Evolutionary conservation across 2,329 filamentous ascomycete genomes (phyloP).

Genomic region (Cladosporium sp.): DNA sequence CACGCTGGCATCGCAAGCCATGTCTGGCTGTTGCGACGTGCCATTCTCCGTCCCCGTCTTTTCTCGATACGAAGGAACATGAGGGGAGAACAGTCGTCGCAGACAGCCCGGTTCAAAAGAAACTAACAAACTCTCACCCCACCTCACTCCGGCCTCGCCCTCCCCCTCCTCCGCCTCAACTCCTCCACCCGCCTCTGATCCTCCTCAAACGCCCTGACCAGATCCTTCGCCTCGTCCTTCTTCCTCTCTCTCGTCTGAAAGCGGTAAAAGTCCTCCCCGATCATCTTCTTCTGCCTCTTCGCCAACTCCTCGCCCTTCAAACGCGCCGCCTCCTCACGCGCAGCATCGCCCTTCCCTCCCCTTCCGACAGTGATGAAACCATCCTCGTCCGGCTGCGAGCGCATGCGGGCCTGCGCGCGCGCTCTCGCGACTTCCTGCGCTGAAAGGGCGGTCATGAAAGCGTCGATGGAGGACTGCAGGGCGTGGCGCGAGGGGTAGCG

Average conservation of each 20-base stretch:
- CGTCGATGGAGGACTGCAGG: conserved; percentile 73
- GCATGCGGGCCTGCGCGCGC: conserved; percentile 57
- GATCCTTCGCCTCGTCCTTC: conserved; percentile 67
- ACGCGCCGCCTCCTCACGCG: conserved; percentile 66
- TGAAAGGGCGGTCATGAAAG: conserved; percentile 77
- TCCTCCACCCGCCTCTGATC: conserved; percentile 68
- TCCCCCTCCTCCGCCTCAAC: conserved; percentile 64
- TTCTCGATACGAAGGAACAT: too few relatives aligned
- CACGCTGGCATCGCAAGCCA: too few relatives aligned
- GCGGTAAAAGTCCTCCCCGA: conserved; percentile 71
- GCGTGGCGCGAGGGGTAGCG: conserved; percentile 64
- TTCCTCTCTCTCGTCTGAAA: conserved; percentile 78
- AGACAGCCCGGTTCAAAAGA: too few relatives aligned
- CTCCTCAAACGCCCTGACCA: conserved; percentile 71
- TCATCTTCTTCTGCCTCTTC: conserved; percentile 56
- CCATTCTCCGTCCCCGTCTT: too few relatives aligned
- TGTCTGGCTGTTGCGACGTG: too few relatives aligned
- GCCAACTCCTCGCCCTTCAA: conserved; percentile 59
- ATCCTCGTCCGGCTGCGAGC: conserved; percentile 85
- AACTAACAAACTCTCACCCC: too few relatives aligned
- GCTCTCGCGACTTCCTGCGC: conserved; percentile 64
- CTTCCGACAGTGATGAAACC: conserved; percentile 90
- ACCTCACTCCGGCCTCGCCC: conserved; percentile 45
- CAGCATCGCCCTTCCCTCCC: conserved; percentile 70
- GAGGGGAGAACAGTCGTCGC: too few relatives aligned